Conservation (phyloP, 2,329 filamentous ascomycete genomes). For the Fusarium sp. region DNA sequence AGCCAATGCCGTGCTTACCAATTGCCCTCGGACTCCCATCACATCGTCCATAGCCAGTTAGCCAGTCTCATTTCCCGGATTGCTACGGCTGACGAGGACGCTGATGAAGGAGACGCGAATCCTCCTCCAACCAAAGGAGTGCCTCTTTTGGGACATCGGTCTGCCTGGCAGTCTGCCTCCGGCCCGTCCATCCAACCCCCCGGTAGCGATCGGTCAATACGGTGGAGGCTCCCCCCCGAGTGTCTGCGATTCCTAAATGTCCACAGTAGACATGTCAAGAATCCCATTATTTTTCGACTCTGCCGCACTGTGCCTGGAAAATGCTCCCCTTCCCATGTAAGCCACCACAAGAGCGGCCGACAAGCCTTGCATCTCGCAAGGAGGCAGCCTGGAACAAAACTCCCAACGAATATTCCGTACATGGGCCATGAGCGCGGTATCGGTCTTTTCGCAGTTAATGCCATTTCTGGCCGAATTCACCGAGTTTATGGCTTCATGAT, state of each 20-base stretch:
- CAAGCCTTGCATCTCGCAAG: constrained; percentile 24
- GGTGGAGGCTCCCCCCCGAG: constrained; percentile 11
- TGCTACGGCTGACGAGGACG: constrained; percentile 33
- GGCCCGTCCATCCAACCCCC: constrained; percentile 19
- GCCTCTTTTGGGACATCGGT: constrained; percentile 16
- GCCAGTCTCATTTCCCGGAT: constrained; percentile 27
- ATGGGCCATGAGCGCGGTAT: constrained; percentile 23
- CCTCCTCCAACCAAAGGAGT: constrained; percentile 12
- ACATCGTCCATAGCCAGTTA: constrained; percentile 10
- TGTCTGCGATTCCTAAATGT: constrained; percentile 21
- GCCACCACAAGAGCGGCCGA: constrained; percentile 13
- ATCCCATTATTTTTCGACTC: constrained; percentile 2
- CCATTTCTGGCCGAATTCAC: constrained; percentile 17
- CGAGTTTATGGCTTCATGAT: background rate
- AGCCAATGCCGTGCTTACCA: constrained; percentile 36
- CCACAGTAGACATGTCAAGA: constrained; percentile 13
- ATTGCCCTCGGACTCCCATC: constrained; percentile 16
- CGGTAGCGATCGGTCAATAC: constrained; percentile 24
- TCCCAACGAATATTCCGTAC: constrained; percentile 11
- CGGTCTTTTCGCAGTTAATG: constrained; percentile 15
- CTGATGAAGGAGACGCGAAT: constrained; percentile 34
- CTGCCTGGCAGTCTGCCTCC: constrained; percentile 38
- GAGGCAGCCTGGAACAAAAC: constrained; percentile 11
- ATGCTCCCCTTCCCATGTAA: constrained; percentile 20
- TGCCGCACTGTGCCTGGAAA: constrained; percentile 33